phyloP scores from a whole-genome alignment of 805 yeast species.

The Cyberlindnera sargentensis region DNA sequence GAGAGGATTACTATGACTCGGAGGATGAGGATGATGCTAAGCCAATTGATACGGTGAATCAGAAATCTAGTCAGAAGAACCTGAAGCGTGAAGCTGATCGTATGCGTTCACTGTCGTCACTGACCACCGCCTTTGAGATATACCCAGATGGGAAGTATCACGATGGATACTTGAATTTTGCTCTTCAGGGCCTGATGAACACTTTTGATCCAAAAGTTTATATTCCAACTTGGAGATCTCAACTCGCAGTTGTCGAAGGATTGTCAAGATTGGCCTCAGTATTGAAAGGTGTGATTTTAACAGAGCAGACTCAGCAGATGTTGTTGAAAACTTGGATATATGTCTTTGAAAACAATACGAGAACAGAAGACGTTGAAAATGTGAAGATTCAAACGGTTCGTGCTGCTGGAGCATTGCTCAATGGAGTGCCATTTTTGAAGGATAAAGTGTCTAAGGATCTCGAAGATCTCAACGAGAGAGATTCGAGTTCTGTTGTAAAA shows the following conservation, averaged over 20 bases:
- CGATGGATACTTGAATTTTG: conserved; percentile 22
- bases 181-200: conserved; percentile 21
- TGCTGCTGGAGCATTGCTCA: conserved; percentile 26
- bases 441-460: conserved; percentile 21
- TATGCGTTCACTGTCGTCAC: conserved; percentile 29
- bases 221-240: conserved; percentile 56
- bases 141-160: conserved; percentile 17
- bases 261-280: conserved; percentile 22
- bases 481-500: conserved; percentile 41
- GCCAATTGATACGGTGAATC: conserved; percentile 22
- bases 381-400: conserved; percentile 46
- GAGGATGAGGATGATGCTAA: conserved; percentile 33
- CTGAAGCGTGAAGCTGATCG: conserved; percentile 43
- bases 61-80: conserved; percentile 34
- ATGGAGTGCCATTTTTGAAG: conserved; percentile 9
- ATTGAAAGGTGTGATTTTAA: conserved; percentile 4
- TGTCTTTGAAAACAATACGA: conserved; percentile 27
- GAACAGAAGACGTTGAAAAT: conserved; percentile 42
- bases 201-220: conserved; percentile 24
- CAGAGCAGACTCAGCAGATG: conserved; percentile 5
- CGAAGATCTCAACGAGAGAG: conserved; percentile 24
- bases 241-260: conserved; percentile 38
- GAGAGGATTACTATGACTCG: conserved; percentile 33
- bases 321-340: conserved; percentile 20
- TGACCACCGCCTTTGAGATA: conserved; percentile 28